Evolutionary conservation across 768 basidiomycete species (phyloP).

Genomic region (Tricholoma flavovirens): DNA sequence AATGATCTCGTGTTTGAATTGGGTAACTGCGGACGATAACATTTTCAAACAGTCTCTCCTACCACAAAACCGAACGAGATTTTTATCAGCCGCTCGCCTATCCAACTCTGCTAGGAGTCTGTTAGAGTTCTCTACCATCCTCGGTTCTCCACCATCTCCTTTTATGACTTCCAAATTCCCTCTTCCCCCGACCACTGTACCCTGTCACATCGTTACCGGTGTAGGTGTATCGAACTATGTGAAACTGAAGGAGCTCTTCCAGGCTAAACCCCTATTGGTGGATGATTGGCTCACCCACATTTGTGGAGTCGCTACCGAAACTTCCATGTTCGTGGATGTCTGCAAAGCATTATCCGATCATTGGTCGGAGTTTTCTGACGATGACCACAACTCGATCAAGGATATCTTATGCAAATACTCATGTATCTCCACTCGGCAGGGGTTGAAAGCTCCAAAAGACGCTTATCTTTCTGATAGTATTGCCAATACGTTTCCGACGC

Average conservation of each 20-base stretch:
- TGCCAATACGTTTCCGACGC: background rate
- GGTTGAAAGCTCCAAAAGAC: background rate
- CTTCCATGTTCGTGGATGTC: background rate
- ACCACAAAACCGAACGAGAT: background rate
- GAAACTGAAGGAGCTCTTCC: background rate
- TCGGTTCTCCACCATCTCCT: background rate
- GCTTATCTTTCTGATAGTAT: background rate
- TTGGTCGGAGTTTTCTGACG: background rate
- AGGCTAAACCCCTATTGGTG: background rate
- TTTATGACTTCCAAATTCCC: background rate
- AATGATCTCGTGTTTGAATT: background rate
- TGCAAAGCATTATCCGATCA: background rate
- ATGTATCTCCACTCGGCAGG: background rate
- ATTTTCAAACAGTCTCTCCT: background rate
- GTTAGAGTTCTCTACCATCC: background rate
- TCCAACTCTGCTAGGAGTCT: background rate
- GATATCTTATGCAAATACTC: background rate
- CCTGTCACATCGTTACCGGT: background rate
- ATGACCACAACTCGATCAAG: background rate
- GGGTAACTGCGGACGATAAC: background rate
- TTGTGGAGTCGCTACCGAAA: background rate
- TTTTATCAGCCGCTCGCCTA: background rate
- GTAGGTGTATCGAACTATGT: background rate
- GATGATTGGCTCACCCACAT: background rate
- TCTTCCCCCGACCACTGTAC: background rate